Percentiles rank a stretch among this genome's conserved stretches.
These are phyloP conservation scores for Solanum sparsipilum DNA, from an alignment of 257 asterid genomes.

Conservation along the genomic window DNA sequence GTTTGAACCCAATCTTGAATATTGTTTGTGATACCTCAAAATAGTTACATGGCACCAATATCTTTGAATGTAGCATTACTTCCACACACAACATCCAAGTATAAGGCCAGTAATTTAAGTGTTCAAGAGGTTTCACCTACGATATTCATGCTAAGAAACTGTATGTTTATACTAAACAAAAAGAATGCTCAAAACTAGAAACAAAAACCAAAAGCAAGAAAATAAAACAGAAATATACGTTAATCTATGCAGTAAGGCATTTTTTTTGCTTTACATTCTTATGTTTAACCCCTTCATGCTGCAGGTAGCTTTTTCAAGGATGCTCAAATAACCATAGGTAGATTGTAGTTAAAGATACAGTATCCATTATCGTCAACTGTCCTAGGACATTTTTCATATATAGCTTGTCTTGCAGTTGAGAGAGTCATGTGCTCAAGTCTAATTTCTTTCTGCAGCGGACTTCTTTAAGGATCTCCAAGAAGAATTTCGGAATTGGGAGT, in stretches of 20 bases:
- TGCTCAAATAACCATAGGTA: conserved; percentile 88
- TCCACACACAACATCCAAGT: not conserved
- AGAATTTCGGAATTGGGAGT: conserved; percentile 89
- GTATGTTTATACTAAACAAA: conserved; percentile 1
- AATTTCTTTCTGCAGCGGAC: conserved; percentile 47
- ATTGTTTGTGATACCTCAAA: not conserved
- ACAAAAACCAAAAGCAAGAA: not conserved
- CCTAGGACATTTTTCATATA: conserved; percentile 1
- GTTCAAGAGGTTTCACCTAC: not conserved
- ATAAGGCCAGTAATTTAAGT: not conserved
- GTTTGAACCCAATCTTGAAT: not conserved
- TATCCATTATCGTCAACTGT: conserved; percentile 4
- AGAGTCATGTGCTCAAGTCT: conserved; percentile 12
- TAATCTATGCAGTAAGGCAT: not conserved
- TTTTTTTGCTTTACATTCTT: conserved; percentile 23
- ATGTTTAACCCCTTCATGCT: conserved; percentile 52
- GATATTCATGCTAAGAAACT: not conserved
- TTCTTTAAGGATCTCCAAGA: conserved; percentile 88
- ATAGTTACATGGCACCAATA: not conserved
- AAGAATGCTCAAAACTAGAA: not conserved
- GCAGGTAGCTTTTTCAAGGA: conserved; percentile 89
- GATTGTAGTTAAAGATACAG: conserved; percentile 19
- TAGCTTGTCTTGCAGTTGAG: not conserved
- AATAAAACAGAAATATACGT: not conserved
- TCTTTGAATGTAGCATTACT: not conserved